These are phyloP conservation scores for Sarocladium oryzae DNA, from an alignment of 2,329 filamentous ascomycete genomes.

Conservation along the genomic window DNA sequence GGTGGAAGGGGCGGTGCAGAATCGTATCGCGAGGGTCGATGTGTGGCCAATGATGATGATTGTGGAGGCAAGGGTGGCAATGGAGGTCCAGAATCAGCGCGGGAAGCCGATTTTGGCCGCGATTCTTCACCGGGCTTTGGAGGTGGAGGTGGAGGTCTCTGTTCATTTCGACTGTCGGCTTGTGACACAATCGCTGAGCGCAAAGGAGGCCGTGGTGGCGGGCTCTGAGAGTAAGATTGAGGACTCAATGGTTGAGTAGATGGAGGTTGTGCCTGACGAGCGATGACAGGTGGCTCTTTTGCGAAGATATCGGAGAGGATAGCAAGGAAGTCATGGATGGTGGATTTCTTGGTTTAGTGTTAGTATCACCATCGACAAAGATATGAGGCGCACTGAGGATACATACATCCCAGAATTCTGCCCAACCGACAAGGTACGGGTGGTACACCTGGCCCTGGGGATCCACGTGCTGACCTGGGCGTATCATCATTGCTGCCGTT, in stretches of 20 bases:
- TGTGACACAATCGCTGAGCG: conserved; percentile 51
- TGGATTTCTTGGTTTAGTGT: conserved; percentile 61
- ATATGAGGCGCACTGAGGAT: conserved; percentile 18
- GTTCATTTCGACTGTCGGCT: conserved; percentile 20
- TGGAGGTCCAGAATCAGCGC: conserved; percentile 18
- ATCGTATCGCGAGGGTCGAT: conserved; percentile 36
- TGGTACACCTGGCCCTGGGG: conserved; percentile 92
- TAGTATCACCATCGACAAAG: conserved; percentile 14
- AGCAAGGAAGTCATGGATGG: conserved; percentile 71
- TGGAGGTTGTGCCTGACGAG: conserved; percentile 53
- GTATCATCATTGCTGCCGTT: conserved; percentile 79
- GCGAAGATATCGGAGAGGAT: conserved; percentile 84
- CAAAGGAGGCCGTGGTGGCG: conserved; percentile 53
- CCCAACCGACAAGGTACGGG: conserved; percentile 88
- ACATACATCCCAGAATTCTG: conserved; percentile 80
- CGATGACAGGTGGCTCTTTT: conserved; percentile 87
- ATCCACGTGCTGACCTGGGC: conserved; percentile 91
- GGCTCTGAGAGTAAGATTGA: conserved; percentile 11
- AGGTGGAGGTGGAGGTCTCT: conserved; percentile 43
- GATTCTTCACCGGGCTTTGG: conserved; percentile 41
- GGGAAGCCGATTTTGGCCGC: conserved; percentile 7
- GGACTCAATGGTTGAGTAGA: conserved; percentile 18
- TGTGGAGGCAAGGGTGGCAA: conserved; percentile 23
- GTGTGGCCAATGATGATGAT: conserved; percentile 12
- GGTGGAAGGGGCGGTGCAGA: conserved; percentile 39